A percentile compares a stretch with the other conserved stretches of the same genome.
These are phyloP conservation scores for Neurospora sp. DNA, from an alignment of 495 filamentous ascomycete species.

Conservation along the genomic window DNA sequence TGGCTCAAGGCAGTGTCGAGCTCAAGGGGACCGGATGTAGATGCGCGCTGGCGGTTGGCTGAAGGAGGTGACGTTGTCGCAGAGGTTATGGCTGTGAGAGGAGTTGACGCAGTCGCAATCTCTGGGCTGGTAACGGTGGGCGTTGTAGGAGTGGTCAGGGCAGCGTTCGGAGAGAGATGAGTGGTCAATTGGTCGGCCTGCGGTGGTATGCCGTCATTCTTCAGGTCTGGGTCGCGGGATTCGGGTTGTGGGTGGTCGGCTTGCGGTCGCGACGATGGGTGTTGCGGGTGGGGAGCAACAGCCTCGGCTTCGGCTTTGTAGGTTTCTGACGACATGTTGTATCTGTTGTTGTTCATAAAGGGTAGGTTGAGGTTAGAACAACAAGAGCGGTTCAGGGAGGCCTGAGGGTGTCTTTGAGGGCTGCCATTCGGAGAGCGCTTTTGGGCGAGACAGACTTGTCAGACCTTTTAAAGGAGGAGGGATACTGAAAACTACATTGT, in stretches of 20 bases:
- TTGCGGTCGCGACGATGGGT: not conserved
- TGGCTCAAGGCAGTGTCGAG: slow-evolving; percentile 71
- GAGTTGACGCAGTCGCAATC: not conserved
- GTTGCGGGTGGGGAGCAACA: not conserved
- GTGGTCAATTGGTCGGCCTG: not conserved
- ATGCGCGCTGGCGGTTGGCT: slow-evolving; percentile 10
- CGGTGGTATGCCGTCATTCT: not conserved
- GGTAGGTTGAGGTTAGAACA: not conserved
- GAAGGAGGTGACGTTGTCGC: not conserved
- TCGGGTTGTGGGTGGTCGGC: not conserved
- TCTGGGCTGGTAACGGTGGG: not conserved
- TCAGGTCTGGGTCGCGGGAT: not conserved
- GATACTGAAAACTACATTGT: slow-evolving; percentile 32
- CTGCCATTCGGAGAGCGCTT: slow-evolving; percentile 14
- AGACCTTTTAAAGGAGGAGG: slow-evolving; percentile 14
- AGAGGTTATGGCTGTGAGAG: not conserved
- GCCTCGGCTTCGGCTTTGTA: slow-evolving; percentile 19
- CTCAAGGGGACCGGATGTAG: slow-evolving; percentile 22
- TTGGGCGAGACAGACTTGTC: slow-evolving; percentile 6
- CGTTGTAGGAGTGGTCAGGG: not conserved
- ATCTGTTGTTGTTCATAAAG: not conserved
- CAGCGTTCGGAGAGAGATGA: not conserved
- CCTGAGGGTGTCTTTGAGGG: slow-evolving; percentile 9
- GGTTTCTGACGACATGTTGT: slow-evolving; percentile 16
- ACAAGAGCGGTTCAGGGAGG: slow-evolving; percentile 12